These are phyloP conservation scores for Pythium brassicae DNA, from an alignment of 352 stramenopile species.

Conservation along the genomic window DNA sequence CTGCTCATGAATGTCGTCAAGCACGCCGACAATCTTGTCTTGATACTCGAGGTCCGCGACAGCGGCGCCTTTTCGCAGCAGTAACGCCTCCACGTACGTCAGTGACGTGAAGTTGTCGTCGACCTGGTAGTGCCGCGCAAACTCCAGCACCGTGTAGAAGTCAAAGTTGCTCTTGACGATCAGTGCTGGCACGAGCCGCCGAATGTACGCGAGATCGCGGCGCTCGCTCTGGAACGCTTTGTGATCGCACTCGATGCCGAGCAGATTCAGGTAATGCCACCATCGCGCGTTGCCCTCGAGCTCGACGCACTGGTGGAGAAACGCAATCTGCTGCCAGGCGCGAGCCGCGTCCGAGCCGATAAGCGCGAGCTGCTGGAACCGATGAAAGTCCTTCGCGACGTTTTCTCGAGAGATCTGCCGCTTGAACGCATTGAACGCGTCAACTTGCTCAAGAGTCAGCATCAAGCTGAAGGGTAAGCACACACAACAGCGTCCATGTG, in stretches of 20 bases:
- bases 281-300: conserved; percentile 77
- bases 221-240: conserved; percentile 72
- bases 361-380: conserved; percentile 71
- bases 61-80: conserved; percentile 27
- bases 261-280: conserved; percentile 77
- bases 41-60: conserved; percentile 45
- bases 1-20: conserved; percentile 79
- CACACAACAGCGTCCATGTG: conserved; percentile 1
- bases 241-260: conserved; percentile 74
- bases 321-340: conserved; percentile 76
- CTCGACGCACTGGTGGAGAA: conserved; percentile 77
- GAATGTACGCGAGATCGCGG: conserved; percentile 67
- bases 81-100: conserved; percentile 60
- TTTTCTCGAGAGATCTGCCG: conserved; percentile 79
- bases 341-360: conserved; percentile 69
- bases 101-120: conserved; percentile 70
- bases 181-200: conserved; percentile 50
- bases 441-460: conserved; percentile 71
- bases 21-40: conserved; percentile 68
- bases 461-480: conserved; percentile 35
- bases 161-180: conserved; percentile 70
- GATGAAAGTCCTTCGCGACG: conserved; percentile 74
- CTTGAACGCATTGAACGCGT: conserved; percentile 66
- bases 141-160: conserved; percentile 78
- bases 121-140: conserved; percentile 82